A percentile compares a stretch with the other conserved stretches of the same genome.
These are phyloP conservation scores for Trichoderma sp. DNA, from an alignment of 2,329 filamentous ascomycete species.

Conservation along the genomic window DNA sequence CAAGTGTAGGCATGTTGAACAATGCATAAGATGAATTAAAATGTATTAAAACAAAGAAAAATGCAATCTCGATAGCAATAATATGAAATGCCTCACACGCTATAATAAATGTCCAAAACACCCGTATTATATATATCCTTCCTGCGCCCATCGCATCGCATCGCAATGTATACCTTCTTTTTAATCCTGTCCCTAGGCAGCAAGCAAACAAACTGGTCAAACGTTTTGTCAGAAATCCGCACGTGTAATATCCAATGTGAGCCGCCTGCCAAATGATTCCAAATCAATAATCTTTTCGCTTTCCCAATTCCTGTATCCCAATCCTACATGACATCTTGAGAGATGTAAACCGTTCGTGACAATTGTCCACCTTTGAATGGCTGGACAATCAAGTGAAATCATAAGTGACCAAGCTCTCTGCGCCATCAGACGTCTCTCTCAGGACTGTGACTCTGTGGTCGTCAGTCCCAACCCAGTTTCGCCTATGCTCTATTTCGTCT, in stretches of 20 bases:
- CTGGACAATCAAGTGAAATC: constrained; percentile 66
- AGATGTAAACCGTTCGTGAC: background rate
- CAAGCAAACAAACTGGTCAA: background rate
- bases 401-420: constrained; percentile 78
- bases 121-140: background rate
- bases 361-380: background rate
- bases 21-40: background rate
- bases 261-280: background rate
- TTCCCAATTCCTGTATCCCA: background rate
- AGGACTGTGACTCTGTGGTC: constrained; percentile 90
- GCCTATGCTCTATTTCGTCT: constrained; percentile 45
- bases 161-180: background rate
- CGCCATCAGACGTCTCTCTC: constrained; percentile 66
- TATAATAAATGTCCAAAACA: background rate
- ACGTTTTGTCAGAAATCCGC: background rate
- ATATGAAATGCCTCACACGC: background rate
- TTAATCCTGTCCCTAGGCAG: background rate
- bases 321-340: background rate
- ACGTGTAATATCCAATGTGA: background rate
- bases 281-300: background rate
- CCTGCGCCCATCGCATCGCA: background rate
- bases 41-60: background rate
- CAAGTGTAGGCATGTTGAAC: background rate
- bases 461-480: constrained; percentile 81
- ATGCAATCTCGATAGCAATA: background rate